Evolutionary conservation across 441 rosid genomes (phyloP), one percentile per base, ranked within the genome.

Genomic region (Pelargonium myrrhifolium): DNA sequence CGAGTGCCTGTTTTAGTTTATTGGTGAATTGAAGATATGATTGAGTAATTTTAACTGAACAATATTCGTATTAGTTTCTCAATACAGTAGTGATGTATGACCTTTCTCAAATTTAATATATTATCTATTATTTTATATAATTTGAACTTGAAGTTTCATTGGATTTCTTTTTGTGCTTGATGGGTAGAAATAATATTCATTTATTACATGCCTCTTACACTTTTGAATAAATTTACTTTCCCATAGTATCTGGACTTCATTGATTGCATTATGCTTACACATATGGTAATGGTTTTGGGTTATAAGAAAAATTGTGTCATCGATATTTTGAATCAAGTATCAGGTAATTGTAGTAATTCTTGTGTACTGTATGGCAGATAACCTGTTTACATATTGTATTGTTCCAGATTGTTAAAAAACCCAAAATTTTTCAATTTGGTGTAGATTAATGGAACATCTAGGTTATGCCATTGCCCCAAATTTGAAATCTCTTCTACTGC

Each of bases 321-420:
- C 18, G 59, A 53, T 53, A 53, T 53, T 53, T 53, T 53, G 17
- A 17, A 15, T 53, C 18, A 53, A 53, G 59, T 53, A 53, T 53
- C 9, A 53, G 58, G 21, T 53, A 8, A 53, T 53, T 53, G 22
- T 53, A 6, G 20, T 53, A 8, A 53, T 15, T 15, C 20, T 17
- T 18, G 8, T 53, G 24, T 53, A 6, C 9, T 53, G 59, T 4
- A 17, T 53, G 10, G 59, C 20, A 53, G 7, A 53, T 53, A 20
- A 53, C 10, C 22, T 17, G 22, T 17, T 21, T 17, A 22, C 22
- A 8, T 53, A 53, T 20, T 53, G 18, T 35, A 0, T 2, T 53
- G 59, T 18, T 53, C 59, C 20, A 15, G 24, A 53, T 53, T 17
- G 22, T 53, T 53, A 17, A 53, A 15, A 4, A 6, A 53, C 3